Base-by-base conservation (phyloP, 2,329 filamentous ascomycete species). In the Aureobasidium sp. region DNA sequence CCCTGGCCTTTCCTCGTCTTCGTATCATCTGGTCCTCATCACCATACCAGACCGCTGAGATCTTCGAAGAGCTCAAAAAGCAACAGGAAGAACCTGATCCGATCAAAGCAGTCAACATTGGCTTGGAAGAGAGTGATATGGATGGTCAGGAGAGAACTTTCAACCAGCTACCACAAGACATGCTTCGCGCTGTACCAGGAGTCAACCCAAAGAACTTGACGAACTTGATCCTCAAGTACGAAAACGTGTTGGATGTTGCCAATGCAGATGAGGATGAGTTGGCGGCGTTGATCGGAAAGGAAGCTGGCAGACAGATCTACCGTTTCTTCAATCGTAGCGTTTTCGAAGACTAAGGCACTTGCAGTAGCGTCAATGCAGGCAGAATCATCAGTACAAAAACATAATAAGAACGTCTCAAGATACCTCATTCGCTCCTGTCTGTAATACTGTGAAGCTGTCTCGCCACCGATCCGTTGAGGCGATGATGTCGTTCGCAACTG, bases 21-120 rank as follows among this genome's bases (percentile, higher is more conserved):
- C 88, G 90, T 66, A 89, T 99, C 68, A 91, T 99, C 68, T 99
- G 94, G 94, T 94, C 89, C 9, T 90, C 85, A 9, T 91, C 88
- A 12, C 93, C 94, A 0, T 96, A 96, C 71, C 92, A 99, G 74
- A 97, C 94, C 0, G 94, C 94, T 1, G 92, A 97, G 77, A 97
- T 99, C 65, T 97, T 99, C 72, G 88, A 92, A 69, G 87, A 91
- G 67, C 82, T 99, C 60, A 99, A 99, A 78, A 88, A 91, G 67
- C 88, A 91, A 69, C 88, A 93, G 68, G 81, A 87, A 3, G 94
- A 99, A 75, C 94, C 94, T 0, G 92, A 99, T 72, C 94, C 94
- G 1, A 82, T 96, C 39, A 85, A 85, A 3, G 94, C 94, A 0
- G 91, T 96, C 8, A 85, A 88, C 63, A 84, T 92, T 2, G 94